Base-by-base conservation (phyloP, 768 basidiomycete species). In the Amanita pseudoporphyria region DNA sequence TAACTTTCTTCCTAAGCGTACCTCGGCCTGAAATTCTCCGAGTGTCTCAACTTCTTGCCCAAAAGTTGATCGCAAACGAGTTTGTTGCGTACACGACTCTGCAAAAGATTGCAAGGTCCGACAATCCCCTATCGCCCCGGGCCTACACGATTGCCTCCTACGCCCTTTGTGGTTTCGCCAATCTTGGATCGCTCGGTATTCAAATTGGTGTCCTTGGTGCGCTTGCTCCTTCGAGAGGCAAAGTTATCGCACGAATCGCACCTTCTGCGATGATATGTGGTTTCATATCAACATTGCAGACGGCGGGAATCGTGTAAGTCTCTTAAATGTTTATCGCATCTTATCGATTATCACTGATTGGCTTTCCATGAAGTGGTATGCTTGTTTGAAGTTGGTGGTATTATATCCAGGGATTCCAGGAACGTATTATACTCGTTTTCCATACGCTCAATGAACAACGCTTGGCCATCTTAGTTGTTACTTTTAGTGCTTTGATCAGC, bases 101-200 rank as follows among this genome's bases (percentile, higher is more conserved):
- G 46, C 71, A 81, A 53, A 65, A 66, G 1, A 67, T 81, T 37
- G 70, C 70, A 68, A 47, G 55, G 9, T 60, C 63, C n/a, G 53
- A 53, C 7, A 65, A 72, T 44, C 77, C 85, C 3, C 75, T 92
- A 45, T 81, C 81, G 18, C 71, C 66, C 26, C 87, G 86, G 50
- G 87, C 81, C 18, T 91, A 73, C 66, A 85, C 83, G 46, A 92
- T 94, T 56, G 81, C 85, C 12, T 81, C 84, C 30, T 95, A 93
- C 62, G 83, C 85, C 13, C 80, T 94, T 13, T 93, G 90, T 64
- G 93, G 93, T 9, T 95, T 95, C 60, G 88, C 88, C 52, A 94
- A 94, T 62, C 70, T 90, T 39, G 80, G 84, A 49, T 87, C 87
- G 6, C 70, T 92, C 21, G 92, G 91, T 59, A 90, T 94, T 56